A percentile compares a stretch with the other conserved stretches of the same genome.
phyloP scores from a whole-genome alignment of 2,329 filamentous ascomycete genomes.

The Gnomoniopsis sp. region DNA sequence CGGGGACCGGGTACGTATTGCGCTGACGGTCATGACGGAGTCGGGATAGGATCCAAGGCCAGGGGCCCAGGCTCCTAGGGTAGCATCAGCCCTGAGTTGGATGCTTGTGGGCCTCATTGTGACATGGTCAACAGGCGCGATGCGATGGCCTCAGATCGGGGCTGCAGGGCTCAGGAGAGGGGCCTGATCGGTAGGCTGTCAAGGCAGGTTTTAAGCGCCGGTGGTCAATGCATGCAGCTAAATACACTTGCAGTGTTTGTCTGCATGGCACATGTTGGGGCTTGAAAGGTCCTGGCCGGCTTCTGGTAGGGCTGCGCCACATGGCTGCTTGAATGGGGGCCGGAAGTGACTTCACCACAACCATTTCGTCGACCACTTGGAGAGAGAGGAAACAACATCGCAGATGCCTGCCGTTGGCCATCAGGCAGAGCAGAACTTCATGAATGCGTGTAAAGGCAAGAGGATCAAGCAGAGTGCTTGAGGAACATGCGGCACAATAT shows the following conservation, averaged over 20 bases:
- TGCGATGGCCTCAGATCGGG: conserved; percentile 2
- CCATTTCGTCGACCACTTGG: neutral
- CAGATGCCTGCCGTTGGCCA: too few relatives aligned
- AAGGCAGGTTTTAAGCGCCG: conserved; percentile 8
- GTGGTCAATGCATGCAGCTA: neutral
- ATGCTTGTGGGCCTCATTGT: neutral
- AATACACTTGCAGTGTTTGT: neutral
- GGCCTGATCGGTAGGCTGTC: neutral
- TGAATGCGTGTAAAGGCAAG: too few relatives aligned
- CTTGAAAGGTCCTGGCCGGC: neutral
- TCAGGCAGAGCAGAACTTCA: too few relatives aligned
- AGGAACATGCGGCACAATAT: neutral
- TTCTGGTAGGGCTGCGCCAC: conserved; percentile 1
- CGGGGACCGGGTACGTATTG: neutral
- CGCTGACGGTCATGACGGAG: conserved; percentile 9
- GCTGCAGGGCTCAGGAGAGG: neutral
- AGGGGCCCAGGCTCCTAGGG: neutral
- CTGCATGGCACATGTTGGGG: neutral
- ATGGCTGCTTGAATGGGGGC: neutral
- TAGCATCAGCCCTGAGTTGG: conserved; percentile 1
- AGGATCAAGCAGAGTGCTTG: too few relatives aligned
- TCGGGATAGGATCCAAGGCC: neutral
- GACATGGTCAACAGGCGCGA: conserved; percentile 8
- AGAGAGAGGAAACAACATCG: neutral
- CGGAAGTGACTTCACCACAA: neutral